These are phyloP conservation scores for Gossypium aridum DNA, from an alignment of 441 rosid genomes.

Conservation along the genomic window DNA sequence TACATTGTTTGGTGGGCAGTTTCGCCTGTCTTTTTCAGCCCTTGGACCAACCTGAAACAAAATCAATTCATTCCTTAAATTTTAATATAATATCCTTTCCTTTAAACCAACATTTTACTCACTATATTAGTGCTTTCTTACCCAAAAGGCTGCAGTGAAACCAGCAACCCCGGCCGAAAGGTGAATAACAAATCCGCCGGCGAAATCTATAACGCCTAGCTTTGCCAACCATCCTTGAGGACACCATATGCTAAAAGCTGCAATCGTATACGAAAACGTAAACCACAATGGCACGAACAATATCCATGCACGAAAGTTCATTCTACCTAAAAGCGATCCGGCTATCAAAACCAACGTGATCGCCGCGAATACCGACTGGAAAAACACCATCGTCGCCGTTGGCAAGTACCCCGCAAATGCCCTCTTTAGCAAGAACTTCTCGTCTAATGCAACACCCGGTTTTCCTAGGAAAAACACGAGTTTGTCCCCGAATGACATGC, in stretches of 20 bases:
- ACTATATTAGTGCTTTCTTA: constrained; percentile 5
- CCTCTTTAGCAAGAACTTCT: constrained; percentile 20
- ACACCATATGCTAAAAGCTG: constrained; percentile 49
- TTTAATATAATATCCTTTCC: not conserved
- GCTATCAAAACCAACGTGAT: constrained; percentile 49
- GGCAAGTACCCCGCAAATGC: constrained; percentile 28
- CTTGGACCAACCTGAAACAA: constrained; percentile 45
- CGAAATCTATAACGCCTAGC: constrained; percentile 41
- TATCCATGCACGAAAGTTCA: constrained; percentile 53
- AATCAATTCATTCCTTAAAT: not conserved
- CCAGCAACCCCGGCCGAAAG: constrained; percentile 58
- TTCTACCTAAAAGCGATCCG: constrained; percentile 45
- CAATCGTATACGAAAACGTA: constrained; percentile 39
- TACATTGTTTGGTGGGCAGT: constrained; percentile 48
- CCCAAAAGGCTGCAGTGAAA: constrained; percentile 58
- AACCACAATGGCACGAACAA: constrained; percentile 58
- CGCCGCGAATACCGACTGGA: constrained; percentile 47
- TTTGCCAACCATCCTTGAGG: constrained; percentile 39
- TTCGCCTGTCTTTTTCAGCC: constrained; percentile 32
- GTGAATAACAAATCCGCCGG: constrained; percentile 61
- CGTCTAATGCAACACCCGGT: constrained; percentile 34
- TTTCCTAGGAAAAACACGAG: constrained; percentile 31
- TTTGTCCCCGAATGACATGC: constrained; percentile 42
- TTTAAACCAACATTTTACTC: not conserved
- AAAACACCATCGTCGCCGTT: constrained; percentile 39